Evolutionary conservation across 2,329 filamentous ascomycete genomes (phyloP).

Genomic region (Colletotrichum agaves): DNA sequence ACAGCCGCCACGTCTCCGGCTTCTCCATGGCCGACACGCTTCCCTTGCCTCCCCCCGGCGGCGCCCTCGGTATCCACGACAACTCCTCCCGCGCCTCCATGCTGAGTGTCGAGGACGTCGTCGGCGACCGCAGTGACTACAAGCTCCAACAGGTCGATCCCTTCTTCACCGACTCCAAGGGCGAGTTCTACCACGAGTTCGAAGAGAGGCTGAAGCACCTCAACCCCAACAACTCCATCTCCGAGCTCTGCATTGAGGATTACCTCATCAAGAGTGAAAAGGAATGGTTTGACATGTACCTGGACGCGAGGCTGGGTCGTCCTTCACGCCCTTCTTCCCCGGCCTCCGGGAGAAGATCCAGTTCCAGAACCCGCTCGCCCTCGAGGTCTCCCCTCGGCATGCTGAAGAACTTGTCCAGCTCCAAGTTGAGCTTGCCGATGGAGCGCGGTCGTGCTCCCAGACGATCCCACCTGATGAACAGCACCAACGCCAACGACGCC

Average conservation of each 20-base stretch:
- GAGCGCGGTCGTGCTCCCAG: slow-evolving; percentile 26
- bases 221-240: slow-evolving; percentile 65
- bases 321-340: slow-evolving; percentile 48
- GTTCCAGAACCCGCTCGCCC: slow-evolving; percentile 20
- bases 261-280: slow-evolving; percentile 74
- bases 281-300: slow-evolving; percentile 71
- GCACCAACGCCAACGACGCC: slow-evolving; percentile 10
- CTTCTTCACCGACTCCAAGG: slow-evolving; percentile 73
- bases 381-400: slow-evolving; percentile 27
- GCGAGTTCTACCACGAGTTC: slow-evolving; percentile 69
- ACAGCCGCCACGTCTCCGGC: slow-evolving; percentile 30
- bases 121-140: slow-evolving; percentile 70
- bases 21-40: slow-evolving; percentile 42
- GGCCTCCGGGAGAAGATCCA: slow-evolving; percentile 39
- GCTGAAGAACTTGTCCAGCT: slow-evolving; percentile 31
- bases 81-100: slow-evolving; percentile 50
- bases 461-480: slow-evolving; percentile 26
- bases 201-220: slow-evolving; percentile 66
- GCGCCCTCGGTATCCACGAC: slow-evolving; percentile 34
- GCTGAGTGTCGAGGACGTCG: slow-evolving; percentile 66
- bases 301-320: slow-evolving; percentile 67
- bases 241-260: slow-evolving; percentile 71
- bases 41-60: slow-evolving; percentile 39
- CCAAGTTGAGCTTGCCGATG: slow-evolving; percentile 30
- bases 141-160: slow-evolving; percentile 74